phyloP scores from a whole-genome alignment of 352 stramenopile species.

The Pythium sp. region DNA sequence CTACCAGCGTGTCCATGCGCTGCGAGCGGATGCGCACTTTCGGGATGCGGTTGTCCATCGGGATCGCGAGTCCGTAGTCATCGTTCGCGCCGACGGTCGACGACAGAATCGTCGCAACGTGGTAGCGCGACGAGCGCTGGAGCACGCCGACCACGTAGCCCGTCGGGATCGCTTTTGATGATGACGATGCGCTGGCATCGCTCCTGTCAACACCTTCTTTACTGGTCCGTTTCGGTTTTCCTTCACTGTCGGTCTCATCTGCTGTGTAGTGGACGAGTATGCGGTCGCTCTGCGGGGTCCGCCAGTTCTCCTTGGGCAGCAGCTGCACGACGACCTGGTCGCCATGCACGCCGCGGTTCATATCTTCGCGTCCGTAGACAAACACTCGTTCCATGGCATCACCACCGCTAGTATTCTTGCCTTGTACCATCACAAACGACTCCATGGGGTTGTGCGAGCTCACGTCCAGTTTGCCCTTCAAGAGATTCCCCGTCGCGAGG shows the following conservation, averaged over 20 bases:
- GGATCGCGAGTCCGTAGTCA: constrained; percentile 73
- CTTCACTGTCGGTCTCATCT: constrained; percentile 37
- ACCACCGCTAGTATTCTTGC: constrained; percentile 16
- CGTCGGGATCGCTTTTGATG: constrained; percentile 46
- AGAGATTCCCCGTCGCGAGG: constrained; percentile 25
- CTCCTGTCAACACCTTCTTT: constrained; percentile 16
- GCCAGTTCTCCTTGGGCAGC: constrained; percentile 79
- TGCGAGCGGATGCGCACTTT: constrained; percentile 83
- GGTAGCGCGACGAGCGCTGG: constrained; percentile 53
- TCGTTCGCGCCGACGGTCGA: constrained; percentile 56
- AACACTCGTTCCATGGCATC: constrained; percentile 54
- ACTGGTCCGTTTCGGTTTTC: constrained; percentile 7
- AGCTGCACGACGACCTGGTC: constrained; percentile 96
- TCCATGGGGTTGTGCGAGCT: constrained; percentile 73
- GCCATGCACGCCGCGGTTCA: constrained; percentile 97
- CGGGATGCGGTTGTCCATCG: constrained; percentile 77
- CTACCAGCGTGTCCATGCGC: constrained; percentile 63
- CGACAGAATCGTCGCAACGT: constrained; percentile 74
- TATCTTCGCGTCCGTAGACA: constrained; percentile 71
- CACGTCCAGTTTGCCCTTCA: constrained; percentile 64
- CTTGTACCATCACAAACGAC: constrained; percentile 61
- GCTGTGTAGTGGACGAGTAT: constrained; percentile 68
- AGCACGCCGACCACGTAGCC: constrained; percentile 87
- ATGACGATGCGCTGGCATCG: background rate
- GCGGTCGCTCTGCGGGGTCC: constrained; percentile 54